Conservation (phyloP, 768 basidiomycete genomes). For the Leccinum boreale region DNA sequence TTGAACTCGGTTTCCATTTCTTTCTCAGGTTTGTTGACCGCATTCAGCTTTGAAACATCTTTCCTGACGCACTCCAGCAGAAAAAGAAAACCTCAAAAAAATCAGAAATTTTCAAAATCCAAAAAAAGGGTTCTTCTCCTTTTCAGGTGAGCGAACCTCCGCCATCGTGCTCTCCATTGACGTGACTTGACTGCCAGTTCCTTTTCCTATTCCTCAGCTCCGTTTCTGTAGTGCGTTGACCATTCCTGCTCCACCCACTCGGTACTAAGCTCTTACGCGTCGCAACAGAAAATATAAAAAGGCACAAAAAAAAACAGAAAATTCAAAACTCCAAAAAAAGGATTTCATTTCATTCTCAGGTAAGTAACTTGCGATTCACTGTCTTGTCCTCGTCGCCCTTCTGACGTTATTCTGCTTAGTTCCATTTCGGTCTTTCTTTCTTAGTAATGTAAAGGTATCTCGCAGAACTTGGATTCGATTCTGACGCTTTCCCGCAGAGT, state of each 20-base stretch:
- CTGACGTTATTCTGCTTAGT: neutral
- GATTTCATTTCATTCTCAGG: too few relatives aligned
- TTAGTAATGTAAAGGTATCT: neutral
- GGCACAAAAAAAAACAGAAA: too few relatives aligned
- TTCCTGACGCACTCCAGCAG: neutral
- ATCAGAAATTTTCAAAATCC: neutral
- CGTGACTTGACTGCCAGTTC: neutral
- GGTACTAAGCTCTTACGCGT: too few relatives aligned
- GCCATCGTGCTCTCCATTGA: neutral
- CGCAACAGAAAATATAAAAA: too few relatives aligned
- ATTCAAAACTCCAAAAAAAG: too few relatives aligned
- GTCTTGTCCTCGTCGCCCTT: too few relatives aligned
- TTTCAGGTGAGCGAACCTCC: neutral
- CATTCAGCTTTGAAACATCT: too few relatives aligned
- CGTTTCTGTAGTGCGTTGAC: neutral
- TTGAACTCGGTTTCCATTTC: neutral
- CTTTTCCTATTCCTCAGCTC: neutral
- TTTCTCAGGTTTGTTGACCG: neutral
- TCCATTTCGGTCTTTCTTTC: neutral
- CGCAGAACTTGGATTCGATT: neutral
- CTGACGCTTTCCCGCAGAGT: neutral
- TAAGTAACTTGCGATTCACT: too few relatives aligned
- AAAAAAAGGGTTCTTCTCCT: neutral
- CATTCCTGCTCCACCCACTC: too few relatives aligned
- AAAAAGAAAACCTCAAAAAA: conserved; percentile 2